A percentile compares a stretch with the other conserved stretches of the same genome.
phyloP scores from a whole-genome alignment of 1,284 basidiomycete genomes.

The Puccinia novopanici region DNA sequence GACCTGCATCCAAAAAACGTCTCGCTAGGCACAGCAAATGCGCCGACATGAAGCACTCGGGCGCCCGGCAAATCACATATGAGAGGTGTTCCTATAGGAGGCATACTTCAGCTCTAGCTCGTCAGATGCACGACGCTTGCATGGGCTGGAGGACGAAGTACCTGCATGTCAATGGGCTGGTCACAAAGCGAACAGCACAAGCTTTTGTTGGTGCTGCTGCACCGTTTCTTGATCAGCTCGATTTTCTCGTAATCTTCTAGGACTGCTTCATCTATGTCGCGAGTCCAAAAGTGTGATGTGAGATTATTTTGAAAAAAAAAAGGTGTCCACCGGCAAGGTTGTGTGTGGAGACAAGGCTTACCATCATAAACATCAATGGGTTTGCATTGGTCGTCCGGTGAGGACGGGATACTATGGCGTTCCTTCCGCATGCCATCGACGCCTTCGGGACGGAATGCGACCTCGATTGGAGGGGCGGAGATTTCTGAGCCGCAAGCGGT shows the following conservation, averaged over 20 bases:
- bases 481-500: background rate
- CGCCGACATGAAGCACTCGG: constrained; percentile 40
- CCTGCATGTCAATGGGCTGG: constrained; percentile 37
- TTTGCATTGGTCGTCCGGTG: constrained; percentile 32
- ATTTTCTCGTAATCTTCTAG: constrained; percentile 50
- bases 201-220: background rate
- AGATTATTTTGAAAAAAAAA: background rate
- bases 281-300: background rate
- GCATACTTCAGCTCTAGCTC: background rate
- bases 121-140: background rate
- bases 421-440: constrained; percentile 43
- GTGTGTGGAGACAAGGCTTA: constrained; percentile 7
- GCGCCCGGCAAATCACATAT: constrained; percentile 23
- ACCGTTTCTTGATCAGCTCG: constrained; percentile 30
- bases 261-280: constrained; percentile 35
- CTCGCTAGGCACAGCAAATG: constrained; percentile 38
- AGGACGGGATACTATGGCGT: constrained; percentile 9
- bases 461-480: constrained; percentile 13
- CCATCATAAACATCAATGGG: constrained; percentile 49
- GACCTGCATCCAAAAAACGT: constrained; percentile 8
- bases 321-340: no score
- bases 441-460: constrained; percentile 32
- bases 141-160: background rate
- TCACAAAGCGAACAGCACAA: constrained; percentile 43
- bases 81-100: constrained; percentile 29